Conservation (phyloP, 129 eudicot species). For the Tagetes patula region DNA sequence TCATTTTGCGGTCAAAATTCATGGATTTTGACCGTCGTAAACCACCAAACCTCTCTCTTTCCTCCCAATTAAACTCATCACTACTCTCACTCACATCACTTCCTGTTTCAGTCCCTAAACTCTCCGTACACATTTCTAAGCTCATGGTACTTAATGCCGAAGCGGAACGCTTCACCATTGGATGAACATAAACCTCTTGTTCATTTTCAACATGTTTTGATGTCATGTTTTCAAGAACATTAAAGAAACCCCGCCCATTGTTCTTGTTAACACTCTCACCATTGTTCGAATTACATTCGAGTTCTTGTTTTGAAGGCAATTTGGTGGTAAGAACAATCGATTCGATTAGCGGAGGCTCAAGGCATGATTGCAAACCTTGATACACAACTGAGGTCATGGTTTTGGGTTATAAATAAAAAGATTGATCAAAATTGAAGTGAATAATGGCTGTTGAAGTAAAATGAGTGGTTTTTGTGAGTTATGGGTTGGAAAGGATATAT, state of each 20-base stretch:
- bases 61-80: slow-evolving; percentile 42
- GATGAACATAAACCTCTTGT: slow-evolving; percentile 59
- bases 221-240: slow-evolving; percentile 42
- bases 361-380: slow-evolving; percentile 57
- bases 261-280: slow-evolving; percentile 25
- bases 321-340: slow-evolving; percentile 36
- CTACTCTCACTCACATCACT: slow-evolving; percentile 42
- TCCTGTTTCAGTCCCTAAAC: slow-evolving; percentile 84
- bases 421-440: slow-evolving; percentile 15
- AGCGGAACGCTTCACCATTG: slow-evolving; percentile 55
- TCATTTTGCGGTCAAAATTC: slow-evolving; percentile 31
- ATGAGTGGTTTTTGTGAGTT: slow-evolving; percentile 16
- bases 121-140: slow-evolving; percentile 96
- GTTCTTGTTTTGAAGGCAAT: slow-evolving; percentile 28
- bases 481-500: slow-evolving; percentile 35
- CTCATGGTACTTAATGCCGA: slow-evolving; percentile 63
- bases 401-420: background rate
- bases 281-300: slow-evolving; percentile 17
- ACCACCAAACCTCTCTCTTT: slow-evolving; percentile 31
- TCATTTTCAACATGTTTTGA: slow-evolving; percentile 21
- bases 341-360: slow-evolving; percentile 50
- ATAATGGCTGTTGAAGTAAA: background rate
- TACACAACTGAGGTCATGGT: slow-evolving; percentile 48
- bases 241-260: slow-evolving; percentile 48
- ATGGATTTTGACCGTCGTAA: slow-evolving; percentile 24